phyloP scores from a whole-genome alignment of 805 yeast genomes.

The Blastobotrys muscicola region DNA sequence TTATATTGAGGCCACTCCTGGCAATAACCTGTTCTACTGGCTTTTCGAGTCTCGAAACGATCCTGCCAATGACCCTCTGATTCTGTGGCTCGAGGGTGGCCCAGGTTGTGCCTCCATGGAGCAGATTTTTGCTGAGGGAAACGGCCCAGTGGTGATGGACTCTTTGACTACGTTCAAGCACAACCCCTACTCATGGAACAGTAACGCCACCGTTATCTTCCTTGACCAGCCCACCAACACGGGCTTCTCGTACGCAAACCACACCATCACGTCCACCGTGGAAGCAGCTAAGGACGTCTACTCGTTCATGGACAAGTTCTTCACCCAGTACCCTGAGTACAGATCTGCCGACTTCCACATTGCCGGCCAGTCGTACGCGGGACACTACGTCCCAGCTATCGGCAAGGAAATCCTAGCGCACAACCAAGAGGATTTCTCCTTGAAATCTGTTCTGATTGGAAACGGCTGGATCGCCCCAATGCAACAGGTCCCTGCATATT shows the following conservation, averaged over 20 bases:
- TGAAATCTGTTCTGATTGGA: conserved; percentile 76
- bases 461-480: conserved; percentile 85
- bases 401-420: conserved; percentile 71
- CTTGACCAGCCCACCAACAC: conserved; percentile 85
- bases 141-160: conserved; percentile 69
- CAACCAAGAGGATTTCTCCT: conserved; percentile 46
- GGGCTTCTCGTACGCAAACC: conserved; percentile 62
- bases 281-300: conserved; percentile 80
- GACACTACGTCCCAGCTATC: conserved; percentile 82
- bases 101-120: conserved; percentile 93
- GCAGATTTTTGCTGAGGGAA: conserved; percentile 80
- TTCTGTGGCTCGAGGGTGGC: conserved; percentile 89
- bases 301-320: conserved; percentile 70
- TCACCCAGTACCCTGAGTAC: conserved; percentile 59
- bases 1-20: conserved; percentile 72
- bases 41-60: conserved; percentile 83
- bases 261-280: conserved; percentile 56
- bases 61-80: conserved; percentile 76
- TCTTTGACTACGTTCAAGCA: conserved; percentile 48
- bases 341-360: conserved; percentile 58
- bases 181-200: conserved; percentile 79
- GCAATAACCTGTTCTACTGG: conserved; percentile 80
- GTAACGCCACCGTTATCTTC: conserved; percentile 75
- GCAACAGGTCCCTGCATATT: conserved; percentile 66
- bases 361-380: conserved; percentile 86